Percentiles rank a stretch among this genome's conserved stretches.
Evolutionary conservation across 805 yeast genomes (phyloP).

Genomic region (Lipomyces mesembrius): DNA sequence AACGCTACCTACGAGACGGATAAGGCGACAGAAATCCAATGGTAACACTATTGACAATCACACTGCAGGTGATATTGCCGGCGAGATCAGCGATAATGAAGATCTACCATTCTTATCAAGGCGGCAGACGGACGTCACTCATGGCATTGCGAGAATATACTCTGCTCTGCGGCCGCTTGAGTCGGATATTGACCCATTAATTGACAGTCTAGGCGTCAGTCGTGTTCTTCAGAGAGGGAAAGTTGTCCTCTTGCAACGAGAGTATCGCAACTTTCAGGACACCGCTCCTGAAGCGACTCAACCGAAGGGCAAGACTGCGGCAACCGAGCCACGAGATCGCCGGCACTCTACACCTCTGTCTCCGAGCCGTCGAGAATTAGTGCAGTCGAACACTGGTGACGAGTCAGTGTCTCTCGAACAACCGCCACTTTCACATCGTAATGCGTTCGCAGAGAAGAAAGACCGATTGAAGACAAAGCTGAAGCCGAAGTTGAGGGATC

Average conservation of each 20-base stretch:
- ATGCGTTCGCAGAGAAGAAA: constrained; percentile 8
- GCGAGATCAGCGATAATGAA: constrained; percentile 22
- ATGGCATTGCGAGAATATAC: constrained; percentile 27
- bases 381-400: constrained; percentile 16
- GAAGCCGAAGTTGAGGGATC: constrained; percentile 27
- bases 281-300: background rate
- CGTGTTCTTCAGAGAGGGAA: constrained; percentile 41
- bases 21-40: constrained; percentile 7
- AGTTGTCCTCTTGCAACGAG: constrained; percentile 42
- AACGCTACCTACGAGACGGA: background rate
- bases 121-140: constrained; percentile 9
- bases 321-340: constrained; percentile 6
- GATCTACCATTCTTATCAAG: constrained; percentile 28
- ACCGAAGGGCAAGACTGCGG: background rate
- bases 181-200: constrained; percentile 43
- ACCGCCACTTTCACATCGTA: constrained; percentile 13
- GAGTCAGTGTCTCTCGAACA: constrained; percentile 12
- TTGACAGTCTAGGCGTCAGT: constrained; percentile 42
- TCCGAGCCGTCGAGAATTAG: background rate
- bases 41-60: background rate
- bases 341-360: background rate
- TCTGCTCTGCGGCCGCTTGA: constrained; percentile 39
- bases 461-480: background rate
- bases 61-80: background rate
- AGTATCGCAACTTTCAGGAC: constrained; percentile 35